phyloP scores from a whole-genome alignment of 257 asterid genomes.

The Plectranthus barbatus region DNA sequence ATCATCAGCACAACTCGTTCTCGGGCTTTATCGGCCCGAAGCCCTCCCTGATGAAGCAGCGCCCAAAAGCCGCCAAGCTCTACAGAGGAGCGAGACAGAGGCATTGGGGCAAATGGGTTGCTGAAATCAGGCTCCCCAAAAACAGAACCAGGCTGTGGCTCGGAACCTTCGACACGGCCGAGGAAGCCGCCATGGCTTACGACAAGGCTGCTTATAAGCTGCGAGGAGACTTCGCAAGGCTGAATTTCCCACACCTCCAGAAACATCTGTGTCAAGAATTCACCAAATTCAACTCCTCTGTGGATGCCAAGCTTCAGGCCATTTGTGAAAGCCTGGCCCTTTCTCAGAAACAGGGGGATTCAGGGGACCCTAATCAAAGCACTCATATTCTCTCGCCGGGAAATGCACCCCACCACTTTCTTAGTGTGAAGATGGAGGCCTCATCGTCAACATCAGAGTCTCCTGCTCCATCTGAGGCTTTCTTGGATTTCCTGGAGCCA shows the following conservation, averaged over 20 bases:
- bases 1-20: constrained; percentile 35
- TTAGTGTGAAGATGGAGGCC: constrained; percentile 41
- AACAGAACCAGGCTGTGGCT: constrained; percentile 88
- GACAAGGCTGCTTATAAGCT: constrained; percentile 85
- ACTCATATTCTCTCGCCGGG: too few species aligned
- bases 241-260: constrained; percentile 68
- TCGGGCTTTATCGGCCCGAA: too few species aligned
- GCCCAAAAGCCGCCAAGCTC: constrained; percentile 47
- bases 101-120: constrained; percentile 99
- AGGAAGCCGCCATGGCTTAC: constrained; percentile 88
- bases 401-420: constrained; percentile 7
- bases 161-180: too few species aligned
- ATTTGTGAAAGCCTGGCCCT: constrained; percentile 51
- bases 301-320: constrained; percentile 71
- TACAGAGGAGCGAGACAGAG: constrained; percentile 88
- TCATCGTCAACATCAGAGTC: neutral
- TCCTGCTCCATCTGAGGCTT: constrained; percentile 27
- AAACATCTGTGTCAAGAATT: constrained; percentile 31
- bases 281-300: constrained; percentile 62
- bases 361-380: too few species aligned
- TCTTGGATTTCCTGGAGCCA: constrained; percentile 38
- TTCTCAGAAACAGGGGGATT: constrained; percentile 37
- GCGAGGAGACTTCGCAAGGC: constrained; percentile 73
- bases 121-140: too few species aligned
- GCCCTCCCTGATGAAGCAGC: constrained; percentile 55